Conservation (phyloP, 345 rosid genomes). For the Eucalyptus virginea region DNA sequence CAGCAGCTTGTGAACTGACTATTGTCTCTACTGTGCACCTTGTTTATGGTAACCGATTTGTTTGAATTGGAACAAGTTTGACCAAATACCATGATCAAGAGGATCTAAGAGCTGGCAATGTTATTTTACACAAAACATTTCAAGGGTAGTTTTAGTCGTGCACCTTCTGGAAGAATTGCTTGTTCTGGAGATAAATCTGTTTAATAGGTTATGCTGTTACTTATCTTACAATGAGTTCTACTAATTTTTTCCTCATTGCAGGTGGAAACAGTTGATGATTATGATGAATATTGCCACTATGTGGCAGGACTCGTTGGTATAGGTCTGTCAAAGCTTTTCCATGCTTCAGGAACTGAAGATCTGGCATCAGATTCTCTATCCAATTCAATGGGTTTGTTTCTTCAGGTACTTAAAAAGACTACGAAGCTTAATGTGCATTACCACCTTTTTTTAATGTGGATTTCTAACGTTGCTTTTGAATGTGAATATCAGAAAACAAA, state of each 20-base stretch:
- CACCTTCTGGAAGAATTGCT: neutral
- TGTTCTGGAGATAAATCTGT: neutral
- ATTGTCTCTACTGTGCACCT: neutral
- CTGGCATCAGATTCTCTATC: conserved; percentile 61
- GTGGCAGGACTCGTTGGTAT: conserved; percentile 97
- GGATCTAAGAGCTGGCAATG: neutral
- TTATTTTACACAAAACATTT: neutral
- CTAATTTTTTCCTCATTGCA: conserved; percentile 5
- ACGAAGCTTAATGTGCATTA: neutral
- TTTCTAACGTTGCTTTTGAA: neutral
- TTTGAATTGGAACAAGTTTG: neutral
- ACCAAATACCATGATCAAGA: neutral
- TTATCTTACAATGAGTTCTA: neutral
- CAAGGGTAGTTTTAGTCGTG: neutral
- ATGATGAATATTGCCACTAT: conserved; percentile 96
- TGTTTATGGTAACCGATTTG: neutral
- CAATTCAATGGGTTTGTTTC: conserved; percentile 96
- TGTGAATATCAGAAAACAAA: conserved; percentile 63
- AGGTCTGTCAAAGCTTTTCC: conserved; percentile 94
- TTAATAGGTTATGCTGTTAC: neutral
- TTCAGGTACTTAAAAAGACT: conserved; percentile 49
- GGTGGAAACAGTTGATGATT: conserved; percentile 90
- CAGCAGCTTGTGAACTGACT: neutral
- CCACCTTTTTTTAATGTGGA: neutral
- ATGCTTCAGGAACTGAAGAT: conserved; percentile 73